A percentile compares a stretch with the other conserved stretches of the same genome.
Conservation (phyloP, 345 rosid genomes). For the Ceriops zippeliana region DNA sequence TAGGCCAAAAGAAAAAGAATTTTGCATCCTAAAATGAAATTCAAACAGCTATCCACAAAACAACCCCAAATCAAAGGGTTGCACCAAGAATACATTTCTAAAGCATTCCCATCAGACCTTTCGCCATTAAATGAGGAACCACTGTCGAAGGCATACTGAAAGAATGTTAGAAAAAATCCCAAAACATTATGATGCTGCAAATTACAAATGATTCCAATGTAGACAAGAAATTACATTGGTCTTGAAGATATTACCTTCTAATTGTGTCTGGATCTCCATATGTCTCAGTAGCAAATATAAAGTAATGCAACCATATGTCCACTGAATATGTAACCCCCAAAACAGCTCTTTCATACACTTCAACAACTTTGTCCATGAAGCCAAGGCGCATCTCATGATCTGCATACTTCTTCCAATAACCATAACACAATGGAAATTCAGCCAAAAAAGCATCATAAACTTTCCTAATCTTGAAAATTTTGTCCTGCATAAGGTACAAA, state of each 20-base stretch:
- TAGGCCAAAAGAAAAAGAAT: conserved; percentile 22
- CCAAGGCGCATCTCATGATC: conserved; percentile 91
- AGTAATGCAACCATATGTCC: conserved; percentile 93
- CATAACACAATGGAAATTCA: conserved; percentile 95
- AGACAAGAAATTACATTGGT: conserved; percentile 23
- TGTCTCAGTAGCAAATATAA: conserved; percentile 69
- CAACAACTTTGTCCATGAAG: conserved; percentile 88
- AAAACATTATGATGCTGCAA: conserved; percentile 33
- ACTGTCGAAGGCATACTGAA: conserved; percentile 69
- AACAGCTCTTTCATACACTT: conserved; percentile 93
- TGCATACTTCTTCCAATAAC: conserved; percentile 98
- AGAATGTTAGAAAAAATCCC: conserved; percentile 56
- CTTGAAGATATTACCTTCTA: conserved; percentile 61
- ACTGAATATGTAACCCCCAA: conserved; percentile 93
- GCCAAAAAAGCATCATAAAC: conserved; percentile 91
- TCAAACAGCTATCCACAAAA: conserved; percentile 30
- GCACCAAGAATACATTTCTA: conserved; percentile 36
- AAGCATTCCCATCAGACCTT: conserved; percentile 63
- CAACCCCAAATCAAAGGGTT: conserved; percentile 34
- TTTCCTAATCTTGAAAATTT: conserved; percentile 66
- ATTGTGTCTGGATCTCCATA: conserved; percentile 94
- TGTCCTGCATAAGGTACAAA: conserved; percentile 51
- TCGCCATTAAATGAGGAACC: conserved; percentile 58
- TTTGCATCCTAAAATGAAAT: conserved; percentile 29
- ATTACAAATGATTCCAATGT: conserved; percentile 28